Evolutionary conservation across 2,329 filamentous ascomycete species (phyloP).

Genomic region (Aspergillus pseudotamarii): DNA sequence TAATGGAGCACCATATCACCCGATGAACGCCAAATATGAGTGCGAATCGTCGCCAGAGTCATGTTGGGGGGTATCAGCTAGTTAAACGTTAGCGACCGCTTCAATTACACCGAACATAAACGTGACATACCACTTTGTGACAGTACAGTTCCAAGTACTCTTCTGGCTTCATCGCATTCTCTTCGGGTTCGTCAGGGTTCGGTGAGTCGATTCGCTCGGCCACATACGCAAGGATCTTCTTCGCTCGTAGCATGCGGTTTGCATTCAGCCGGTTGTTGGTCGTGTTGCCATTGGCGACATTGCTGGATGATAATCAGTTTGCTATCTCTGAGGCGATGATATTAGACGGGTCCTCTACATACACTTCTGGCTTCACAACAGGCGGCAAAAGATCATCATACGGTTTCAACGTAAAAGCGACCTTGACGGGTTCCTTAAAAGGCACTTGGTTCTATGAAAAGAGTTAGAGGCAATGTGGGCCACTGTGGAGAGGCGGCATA

Average conservation of each 20-base stretch:
- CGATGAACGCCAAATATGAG: conserved; percentile 93
- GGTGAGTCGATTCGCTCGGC: conserved; percentile 84
- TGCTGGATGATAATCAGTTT: conserved; percentile 19
- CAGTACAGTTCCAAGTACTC: conserved; percentile 96
- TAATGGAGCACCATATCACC: conserved; percentile 90
- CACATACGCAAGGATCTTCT: conserved; percentile 91
- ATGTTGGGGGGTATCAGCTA: conserved; percentile 70
- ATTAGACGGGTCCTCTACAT: conserved; percentile 28
- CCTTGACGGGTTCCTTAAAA: conserved; percentile 88
- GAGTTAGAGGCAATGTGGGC: conserved; percentile 10
- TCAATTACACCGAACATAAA: background rate
- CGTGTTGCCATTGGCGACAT: conserved; percentile 27
- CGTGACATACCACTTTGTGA: conserved; percentile 76
- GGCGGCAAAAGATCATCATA: conserved; percentile 73
- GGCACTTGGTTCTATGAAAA: conserved; percentile 70
- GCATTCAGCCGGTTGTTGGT: conserved; percentile 83
- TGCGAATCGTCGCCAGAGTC: conserved; percentile 89
- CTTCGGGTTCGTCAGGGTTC: conserved; percentile 60
- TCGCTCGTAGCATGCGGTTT: conserved; percentile 92
- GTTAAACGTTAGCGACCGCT: conserved; percentile 17
- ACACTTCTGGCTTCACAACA: conserved; percentile 73
- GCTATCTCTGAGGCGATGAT: background rate
- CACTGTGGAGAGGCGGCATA: conserved; percentile 37
- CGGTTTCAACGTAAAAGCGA: conserved; percentile 90
- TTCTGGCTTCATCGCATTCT: conserved; percentile 71